These are phyloP conservation scores for Russula virescens DNA, from an alignment of 768 basidiomycete genomes.

Conservation along the genomic window DNA sequence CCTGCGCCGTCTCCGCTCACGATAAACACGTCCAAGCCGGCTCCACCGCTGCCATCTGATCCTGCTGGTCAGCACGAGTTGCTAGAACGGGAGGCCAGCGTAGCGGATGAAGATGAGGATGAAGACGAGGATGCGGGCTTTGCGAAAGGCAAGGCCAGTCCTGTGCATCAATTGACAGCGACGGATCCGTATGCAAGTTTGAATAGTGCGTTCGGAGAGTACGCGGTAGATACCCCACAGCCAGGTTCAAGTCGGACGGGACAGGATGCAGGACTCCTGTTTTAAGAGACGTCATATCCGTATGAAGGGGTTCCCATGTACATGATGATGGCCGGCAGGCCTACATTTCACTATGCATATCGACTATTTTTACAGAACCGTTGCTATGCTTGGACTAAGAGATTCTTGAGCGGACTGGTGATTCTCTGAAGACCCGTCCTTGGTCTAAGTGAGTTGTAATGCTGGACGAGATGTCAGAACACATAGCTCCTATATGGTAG, in stretches of 20 bases:
- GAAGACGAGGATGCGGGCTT: constrained; percentile 32
- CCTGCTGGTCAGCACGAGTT: constrained; percentile 23
- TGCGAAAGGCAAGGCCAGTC: constrained; percentile 36
- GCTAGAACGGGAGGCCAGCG: constrained; percentile 25
- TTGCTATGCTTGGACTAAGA: constrained; percentile 9
- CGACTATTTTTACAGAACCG: background rate
- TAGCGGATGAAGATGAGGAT: constrained; percentile 27
- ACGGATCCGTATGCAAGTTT: constrained; percentile 81
- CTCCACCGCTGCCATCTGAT: constrained; percentile 31
- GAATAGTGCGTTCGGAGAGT: constrained; percentile 68
- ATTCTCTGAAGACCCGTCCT: constrained; percentile 29
- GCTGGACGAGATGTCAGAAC: constrained; percentile 39
- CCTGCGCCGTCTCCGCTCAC: constrained; percentile 29
- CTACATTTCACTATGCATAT: constrained; percentile 2
- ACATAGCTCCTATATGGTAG: too few relatives aligned
- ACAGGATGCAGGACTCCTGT: constrained; percentile 57
- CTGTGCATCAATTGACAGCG: constrained; percentile 15
- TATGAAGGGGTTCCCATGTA: background rate
- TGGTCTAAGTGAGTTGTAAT: constrained; percentile 82
- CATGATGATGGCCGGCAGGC: background rate
- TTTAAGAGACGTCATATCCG: constrained; percentile 33
- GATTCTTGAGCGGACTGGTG: constrained; percentile 20
- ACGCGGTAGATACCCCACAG: constrained; percentile 67
- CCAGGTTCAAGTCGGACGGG: constrained; percentile 51
- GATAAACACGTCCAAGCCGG: constrained; percentile 22